Percentiles rank a stretch among this genome's conserved stretches.
These are phyloP conservation scores for Pseudocercospora macadamiae DNA, from an alignment of 2,329 filamentous ascomycete genomes.

Conservation along the genomic window DNA sequence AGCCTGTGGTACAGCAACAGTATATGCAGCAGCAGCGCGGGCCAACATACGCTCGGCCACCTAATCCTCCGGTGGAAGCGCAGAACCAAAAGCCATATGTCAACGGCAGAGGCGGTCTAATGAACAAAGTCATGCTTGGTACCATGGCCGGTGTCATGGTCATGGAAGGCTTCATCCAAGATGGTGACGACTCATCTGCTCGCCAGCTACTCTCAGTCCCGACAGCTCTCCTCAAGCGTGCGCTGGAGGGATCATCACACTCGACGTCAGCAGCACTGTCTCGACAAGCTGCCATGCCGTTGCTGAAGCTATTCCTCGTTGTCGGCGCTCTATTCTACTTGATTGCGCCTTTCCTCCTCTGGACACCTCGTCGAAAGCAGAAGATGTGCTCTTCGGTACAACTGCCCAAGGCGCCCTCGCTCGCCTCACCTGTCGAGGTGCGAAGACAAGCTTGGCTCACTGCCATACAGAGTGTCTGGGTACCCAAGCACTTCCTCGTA, in stretches of 20 bases:
- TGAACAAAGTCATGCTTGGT: constrained; percentile 86
- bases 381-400: constrained; percentile 43
- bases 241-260: constrained; percentile 21
- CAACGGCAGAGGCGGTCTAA: constrained; percentile 49
- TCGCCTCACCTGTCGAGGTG: constrained; percentile 81
- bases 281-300: constrained; percentile 40
- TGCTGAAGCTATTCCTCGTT: constrained; percentile 56
- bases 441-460: constrained; percentile 90
- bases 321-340: constrained; percentile 60
- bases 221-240: constrained; percentile 39
- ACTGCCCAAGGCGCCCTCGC: constrained; percentile 63
- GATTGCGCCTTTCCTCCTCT: constrained; percentile 59
- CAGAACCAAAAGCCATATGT: constrained; percentile 41
- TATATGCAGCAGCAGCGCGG: constrained; percentile 39
- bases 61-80: constrained; percentile 37
- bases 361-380: constrained; percentile 59
- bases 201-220: constrained; percentile 49
- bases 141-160: constrained; percentile 92
- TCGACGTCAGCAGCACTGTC: constrained; percentile 29
- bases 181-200: constrained; percentile 51
- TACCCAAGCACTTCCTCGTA: constrained; percentile 83
- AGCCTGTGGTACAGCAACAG: constrained; percentile 34
- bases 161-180: constrained; percentile 74
- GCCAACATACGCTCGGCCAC: constrained; percentile 37
- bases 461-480: constrained; percentile 88